Evolutionary conservation across 805 yeast species (phyloP).

Genomic region (Spathaspora passalidarum): DNA sequence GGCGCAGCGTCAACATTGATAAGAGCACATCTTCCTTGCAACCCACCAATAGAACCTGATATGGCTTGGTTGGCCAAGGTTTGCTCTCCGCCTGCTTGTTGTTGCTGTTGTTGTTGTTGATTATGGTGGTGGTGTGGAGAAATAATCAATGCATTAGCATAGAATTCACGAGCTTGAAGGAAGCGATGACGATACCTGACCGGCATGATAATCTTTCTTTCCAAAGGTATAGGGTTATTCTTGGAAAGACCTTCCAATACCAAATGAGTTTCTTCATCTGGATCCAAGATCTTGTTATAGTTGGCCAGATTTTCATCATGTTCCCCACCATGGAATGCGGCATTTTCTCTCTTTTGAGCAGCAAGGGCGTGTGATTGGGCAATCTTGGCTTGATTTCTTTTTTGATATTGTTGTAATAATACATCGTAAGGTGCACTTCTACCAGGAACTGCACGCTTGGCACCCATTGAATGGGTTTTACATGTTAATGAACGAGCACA

Average conservation of each 20-base stretch:
- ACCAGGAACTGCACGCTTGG: slow-evolving; percentile 92
- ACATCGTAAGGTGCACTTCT: slow-evolving; percentile 91
- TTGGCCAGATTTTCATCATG: slow-evolving; percentile 20
- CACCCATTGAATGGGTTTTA: slow-evolving; percentile 98
- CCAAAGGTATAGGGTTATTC: slow-evolving; percentile 81
- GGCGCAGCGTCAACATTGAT: slow-evolving; percentile 56
- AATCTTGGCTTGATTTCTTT: slow-evolving; percentile 85
- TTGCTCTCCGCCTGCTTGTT: slow-evolving; percentile 9
- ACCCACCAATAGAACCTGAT: slow-evolving; percentile 60
- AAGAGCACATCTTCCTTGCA: slow-evolving; percentile 76
- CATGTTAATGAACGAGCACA: slow-evolving; percentile 96
- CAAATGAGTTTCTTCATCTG: slow-evolving; percentile 90
- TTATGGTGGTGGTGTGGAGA: slow-evolving; percentile 51
- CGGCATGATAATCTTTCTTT: slow-evolving; percentile 68
- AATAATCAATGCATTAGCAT: slow-evolving; percentile 78
- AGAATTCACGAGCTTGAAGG: slow-evolving; percentile 88
- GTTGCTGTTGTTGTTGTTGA: slow-evolving; percentile 10
- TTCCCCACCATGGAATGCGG: slow-evolving; percentile 34
- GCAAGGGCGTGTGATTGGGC: slow-evolving; percentile 81
- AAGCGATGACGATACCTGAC: slow-evolving; percentile 67
- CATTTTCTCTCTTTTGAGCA: slow-evolving; percentile 70
- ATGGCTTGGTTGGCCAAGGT: slow-evolving; percentile 47
- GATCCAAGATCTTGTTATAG: slow-evolving; percentile 55
- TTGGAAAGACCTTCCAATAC: slow-evolving; percentile 86
- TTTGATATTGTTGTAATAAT: slow-evolving; percentile 83